Conservation (phyloP, 208 protist genomes). For the Strigomonas culicis region DNA sequence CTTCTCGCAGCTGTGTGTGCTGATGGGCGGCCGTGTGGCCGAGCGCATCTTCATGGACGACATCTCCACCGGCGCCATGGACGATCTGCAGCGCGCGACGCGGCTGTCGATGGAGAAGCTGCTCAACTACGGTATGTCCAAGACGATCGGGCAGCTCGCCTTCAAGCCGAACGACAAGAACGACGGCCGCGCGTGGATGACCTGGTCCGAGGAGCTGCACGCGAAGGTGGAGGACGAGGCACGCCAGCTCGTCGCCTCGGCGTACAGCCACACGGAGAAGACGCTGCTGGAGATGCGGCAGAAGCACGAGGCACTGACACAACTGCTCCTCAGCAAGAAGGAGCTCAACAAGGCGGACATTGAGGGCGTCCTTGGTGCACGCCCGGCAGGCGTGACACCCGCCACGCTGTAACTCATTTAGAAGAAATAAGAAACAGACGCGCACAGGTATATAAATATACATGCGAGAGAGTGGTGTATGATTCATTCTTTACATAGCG, state of each 20-base stretch:
- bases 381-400: too few relatives aligned
- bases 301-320: constrained; percentile 62
- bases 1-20: constrained; percentile 87
- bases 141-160: constrained; percentile 76
- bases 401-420: too few relatives aligned
- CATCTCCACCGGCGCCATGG: constrained; percentile 90
- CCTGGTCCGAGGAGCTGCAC: constrained; percentile 86
- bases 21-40: constrained; percentile 87
- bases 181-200: constrained; percentile 88
- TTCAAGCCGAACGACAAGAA: constrained; percentile 89
- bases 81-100: constrained; percentile 90
- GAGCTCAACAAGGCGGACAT: constrained; percentile 84
- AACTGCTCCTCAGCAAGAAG: constrained; percentile 82
- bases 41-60: constrained; percentile 85
- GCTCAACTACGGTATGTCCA: constrained; percentile 88
- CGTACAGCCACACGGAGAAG: constrained; percentile 71
- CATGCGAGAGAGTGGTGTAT: too few relatives aligned
- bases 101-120: constrained; percentile 86
- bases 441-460: too few relatives aligned
- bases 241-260: constrained; percentile 54
- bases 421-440: too few relatives aligned
- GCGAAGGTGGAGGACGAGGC: constrained; percentile 84
- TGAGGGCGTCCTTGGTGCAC: constrained; percentile 60
- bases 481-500: too few relatives aligned
- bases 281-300: constrained; percentile 64